Evolutionary conservation across 805 yeast genomes (phyloP).

Genomic region (Wickerhamomyces mucosus): DNA sequence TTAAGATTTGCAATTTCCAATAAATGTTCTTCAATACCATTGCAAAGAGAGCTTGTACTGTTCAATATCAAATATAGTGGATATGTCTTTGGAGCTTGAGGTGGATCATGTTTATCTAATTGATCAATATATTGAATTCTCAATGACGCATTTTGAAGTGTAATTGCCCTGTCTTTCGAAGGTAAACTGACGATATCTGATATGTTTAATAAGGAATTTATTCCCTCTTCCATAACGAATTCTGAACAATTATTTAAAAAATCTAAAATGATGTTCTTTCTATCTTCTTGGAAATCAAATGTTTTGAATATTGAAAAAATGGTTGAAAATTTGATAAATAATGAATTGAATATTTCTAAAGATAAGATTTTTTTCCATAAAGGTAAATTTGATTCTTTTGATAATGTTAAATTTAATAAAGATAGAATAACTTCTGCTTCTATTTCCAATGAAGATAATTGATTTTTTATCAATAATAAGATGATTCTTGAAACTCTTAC

Average conservation of each 20-base stretch:
- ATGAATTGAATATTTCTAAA: constrained; percentile 57
- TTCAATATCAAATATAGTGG: constrained; percentile 45
- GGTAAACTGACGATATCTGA: constrained; percentile 22
- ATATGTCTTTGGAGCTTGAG: constrained; percentile 55
- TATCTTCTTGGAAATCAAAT: constrained; percentile 49
- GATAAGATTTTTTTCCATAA: constrained; percentile 69
- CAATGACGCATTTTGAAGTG: constrained; percentile 33
- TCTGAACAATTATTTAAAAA: constrained; percentile 35
- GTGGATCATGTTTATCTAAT: constrained; percentile 76
- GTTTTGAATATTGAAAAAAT: constrained; percentile 44
- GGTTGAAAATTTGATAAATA: constrained; percentile 47
- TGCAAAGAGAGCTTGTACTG: constrained; percentile 47
- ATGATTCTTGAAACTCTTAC: constrained; percentile 72
- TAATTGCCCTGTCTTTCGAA: constrained; percentile 24
- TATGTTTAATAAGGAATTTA: constrained; percentile 24
- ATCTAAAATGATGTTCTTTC: constrained; percentile 52
- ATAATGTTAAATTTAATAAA: constrained; percentile 61
- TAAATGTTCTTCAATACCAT: constrained; percentile 55
- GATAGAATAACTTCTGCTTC: constrained; percentile 81
- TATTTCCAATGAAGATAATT: constrained; percentile 50
- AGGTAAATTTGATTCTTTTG: constrained; percentile 43
- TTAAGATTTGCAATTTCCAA: constrained; percentile 26
- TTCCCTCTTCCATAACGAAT: constrained; percentile 23
- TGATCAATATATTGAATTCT: constrained; percentile 59
- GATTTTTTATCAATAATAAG: constrained; percentile 44